Base-by-base conservation (phyloP, 1,139 yeast genomes). In the Saccharomycopsis hybrid region DNA sequence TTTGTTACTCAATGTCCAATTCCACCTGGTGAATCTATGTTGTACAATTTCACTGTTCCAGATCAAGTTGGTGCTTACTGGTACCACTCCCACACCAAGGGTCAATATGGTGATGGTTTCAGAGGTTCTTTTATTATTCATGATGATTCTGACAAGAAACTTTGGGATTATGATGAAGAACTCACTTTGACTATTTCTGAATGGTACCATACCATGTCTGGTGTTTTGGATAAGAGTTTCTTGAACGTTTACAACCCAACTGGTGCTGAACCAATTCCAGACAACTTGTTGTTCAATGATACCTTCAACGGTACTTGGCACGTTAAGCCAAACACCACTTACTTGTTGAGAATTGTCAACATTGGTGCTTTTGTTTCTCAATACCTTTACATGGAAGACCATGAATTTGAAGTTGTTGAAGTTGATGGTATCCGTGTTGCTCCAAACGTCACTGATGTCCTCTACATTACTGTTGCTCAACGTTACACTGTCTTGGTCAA, bases 231-330 rank as follows among this genome's bases (percentile, higher is more conserved):
- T 50, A 59, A 65, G 7, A 64, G 66, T 37, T 84, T 83, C 64
- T 65, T 82, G 61, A 73, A 74, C 47, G 66, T 83, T 56, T 84
- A 75, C 61, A 85, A 85, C 58, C 94, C 94, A 33, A 83, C 90
- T 1, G 94, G 94, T 50, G 88, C 86, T 39, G 94, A 85, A 63
- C 92, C 92, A 38, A 75, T 84, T 52, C 92, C 92, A 5, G 80
- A 80, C 55, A 80, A 78, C 59, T 60, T 78, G 38, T 67, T 84
- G 50, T 74, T 84, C 61, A 83, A 84, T 61, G 85, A 84, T 55
- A 72, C 85, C 9, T 73, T 76, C 50, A 79, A 80, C 58, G 72
- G 67, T 24, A 73, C 85, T 2, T 70, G 86, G 66, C 50, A 64
- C 28, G 83, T 85, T 51, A 72, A 77, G 53, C 79, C 83, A 24